Conservation (phyloP, 2,329 filamentous ascomycete species). For the Phoma sp. region DNA sequence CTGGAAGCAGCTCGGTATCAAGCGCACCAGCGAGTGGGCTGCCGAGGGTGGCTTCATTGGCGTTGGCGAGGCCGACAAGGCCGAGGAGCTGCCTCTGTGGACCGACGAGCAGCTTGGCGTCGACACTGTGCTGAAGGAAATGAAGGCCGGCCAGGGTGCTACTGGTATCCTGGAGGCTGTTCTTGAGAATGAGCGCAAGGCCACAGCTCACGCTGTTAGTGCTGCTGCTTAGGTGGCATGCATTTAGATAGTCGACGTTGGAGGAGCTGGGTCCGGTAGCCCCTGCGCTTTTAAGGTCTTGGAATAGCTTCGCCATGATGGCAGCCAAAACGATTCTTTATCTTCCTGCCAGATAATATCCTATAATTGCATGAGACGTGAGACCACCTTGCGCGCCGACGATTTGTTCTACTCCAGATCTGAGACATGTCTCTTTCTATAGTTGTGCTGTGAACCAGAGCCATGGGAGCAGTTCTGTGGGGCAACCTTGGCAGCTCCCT, state of each 20-base stretch:
- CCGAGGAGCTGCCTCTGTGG: slow-evolving; percentile 78
- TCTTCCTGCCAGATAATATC: slow-evolving; percentile 1
- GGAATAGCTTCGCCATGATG: slow-evolving; percentile 5
- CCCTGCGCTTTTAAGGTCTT: slow-evolving; percentile 39
- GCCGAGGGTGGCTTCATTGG: slow-evolving; percentile 92
- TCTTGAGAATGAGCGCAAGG: slow-evolving; percentile 54
- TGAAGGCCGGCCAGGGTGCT: slow-evolving; percentile 56
- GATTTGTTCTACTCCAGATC: neutral
- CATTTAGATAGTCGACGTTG: neutral
- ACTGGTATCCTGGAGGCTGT: slow-evolving; percentile 56
- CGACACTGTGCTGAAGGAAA: slow-evolving; percentile 59
- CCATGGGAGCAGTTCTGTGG: slow-evolving; percentile 2
- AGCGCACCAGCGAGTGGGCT: slow-evolving; percentile 92
- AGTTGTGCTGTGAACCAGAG: neutral
- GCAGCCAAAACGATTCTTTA: slow-evolving; percentile 13
- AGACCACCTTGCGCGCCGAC: neutral
- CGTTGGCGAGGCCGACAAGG: slow-evolving; percentile 74
- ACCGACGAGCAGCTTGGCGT: slow-evolving; percentile 86
- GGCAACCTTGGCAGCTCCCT: slow-evolving; percentile 3
- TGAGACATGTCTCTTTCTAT: neutral
- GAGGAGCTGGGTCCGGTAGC: slow-evolving; percentile 34
- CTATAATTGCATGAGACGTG: neutral
- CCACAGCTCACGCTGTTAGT: slow-evolving; percentile 52
- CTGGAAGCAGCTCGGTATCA: slow-evolving; percentile 87
- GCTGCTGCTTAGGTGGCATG: slow-evolving; percentile 44